A percentile compares a stretch with the other conserved stretches of the same genome.
These are phyloP conservation scores for Austroboletus novae-zelandiae DNA, from an alignment of 1,284 basidiomycete genomes.

Conservation along the genomic window DNA sequence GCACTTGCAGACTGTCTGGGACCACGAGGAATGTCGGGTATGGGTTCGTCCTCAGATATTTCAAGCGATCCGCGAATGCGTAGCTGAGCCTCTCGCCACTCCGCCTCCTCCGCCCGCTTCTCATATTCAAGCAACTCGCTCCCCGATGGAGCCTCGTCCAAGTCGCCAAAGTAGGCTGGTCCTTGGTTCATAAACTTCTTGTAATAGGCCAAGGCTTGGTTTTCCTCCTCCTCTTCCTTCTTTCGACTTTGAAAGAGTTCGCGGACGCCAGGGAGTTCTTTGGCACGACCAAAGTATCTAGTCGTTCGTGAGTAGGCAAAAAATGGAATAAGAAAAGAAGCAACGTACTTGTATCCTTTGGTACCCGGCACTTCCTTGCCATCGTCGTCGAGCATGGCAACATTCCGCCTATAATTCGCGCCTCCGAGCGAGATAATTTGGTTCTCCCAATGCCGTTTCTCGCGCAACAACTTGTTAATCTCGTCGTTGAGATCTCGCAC, in stretches of 20 bases:
- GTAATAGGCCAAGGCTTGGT: conserved; percentile 73
- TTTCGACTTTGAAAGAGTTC: conserved; percentile 89
- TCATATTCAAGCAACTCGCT: conserved; percentile 79
- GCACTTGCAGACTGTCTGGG: conserved; percentile 11
- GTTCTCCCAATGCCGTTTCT: conserved; percentile 97
- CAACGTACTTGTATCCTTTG: conserved; percentile 93
- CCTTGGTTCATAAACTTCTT: conserved; percentile 89
- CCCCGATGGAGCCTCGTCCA: conserved; percentile 63
- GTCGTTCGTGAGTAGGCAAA: conserved; percentile 1
- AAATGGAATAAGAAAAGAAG: too few relatives aligned
- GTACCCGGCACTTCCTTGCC: conserved; percentile 94
- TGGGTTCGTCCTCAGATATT: conserved; percentile 48
- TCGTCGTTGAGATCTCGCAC: conserved; percentile 90
- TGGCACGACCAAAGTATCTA: conserved; percentile 96
- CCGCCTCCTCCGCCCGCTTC: conserved; percentile 70
- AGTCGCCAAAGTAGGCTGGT: conserved; percentile 64
- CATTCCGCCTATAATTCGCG: conserved; percentile 92
- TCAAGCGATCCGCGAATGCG: conserved; percentile 57
- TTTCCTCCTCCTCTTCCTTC: conserved; percentile 83
- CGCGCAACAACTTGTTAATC: conserved; percentile 93
- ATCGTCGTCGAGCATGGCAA: conserved; percentile 90
- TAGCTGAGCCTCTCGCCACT: conserved; percentile 69
- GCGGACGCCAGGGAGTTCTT: conserved; percentile 93
- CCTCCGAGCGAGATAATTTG: conserved; percentile 95
- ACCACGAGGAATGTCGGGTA: conserved; percentile 48